phyloP scores from a whole-genome alignment of 1,284 basidiomycete genomes.

The Austroboletus niveus region DNA sequence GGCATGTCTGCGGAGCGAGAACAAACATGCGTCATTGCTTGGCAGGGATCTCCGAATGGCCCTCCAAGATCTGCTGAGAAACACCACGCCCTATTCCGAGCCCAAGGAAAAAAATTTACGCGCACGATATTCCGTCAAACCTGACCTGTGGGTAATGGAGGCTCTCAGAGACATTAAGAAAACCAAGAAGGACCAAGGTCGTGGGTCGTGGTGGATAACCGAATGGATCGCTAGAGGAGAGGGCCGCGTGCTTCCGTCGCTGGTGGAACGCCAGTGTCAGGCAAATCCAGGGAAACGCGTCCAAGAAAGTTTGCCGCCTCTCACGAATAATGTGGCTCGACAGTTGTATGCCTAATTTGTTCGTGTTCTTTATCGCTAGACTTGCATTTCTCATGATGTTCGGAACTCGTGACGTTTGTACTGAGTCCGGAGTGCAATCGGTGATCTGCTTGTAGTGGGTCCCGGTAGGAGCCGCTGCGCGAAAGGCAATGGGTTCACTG shows the following conservation, averaged over 20 bases:
- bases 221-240: constrained; percentile 29
- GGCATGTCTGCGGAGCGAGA: constrained; percentile 46
- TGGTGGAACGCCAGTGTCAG: constrained; percentile 18
- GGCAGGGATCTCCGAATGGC: constrained; percentile 44
- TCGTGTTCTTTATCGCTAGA: constrained; percentile 2
- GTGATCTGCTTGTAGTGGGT: neutral
- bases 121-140: constrained; percentile 27
- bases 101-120: constrained; percentile 23
- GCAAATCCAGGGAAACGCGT: constrained; percentile 6
- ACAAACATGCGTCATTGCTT: constrained; percentile 38
- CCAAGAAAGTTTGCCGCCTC: constrained; percentile 1
- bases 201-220: constrained; percentile 29
- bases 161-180: constrained; percentile 41
- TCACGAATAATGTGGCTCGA: neutral
- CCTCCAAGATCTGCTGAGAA: constrained; percentile 37
- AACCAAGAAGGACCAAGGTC: constrained; percentile 28
- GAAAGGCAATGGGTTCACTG: neutral
- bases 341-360: constrained; percentile 8
- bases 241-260: constrained; percentile 18
- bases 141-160: constrained; percentile 38
- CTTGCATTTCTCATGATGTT: neutral
- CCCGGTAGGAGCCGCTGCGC: neutral
- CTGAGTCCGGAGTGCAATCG: neutral
- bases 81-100: constrained; percentile 26
- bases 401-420: neutral